A percentile compares a stretch with the other conserved stretches of the same genome.
phyloP scores from a whole-genome alignment of 2,329 filamentous ascomycete species.

The Pseudogymnoascus destructans region DNA sequence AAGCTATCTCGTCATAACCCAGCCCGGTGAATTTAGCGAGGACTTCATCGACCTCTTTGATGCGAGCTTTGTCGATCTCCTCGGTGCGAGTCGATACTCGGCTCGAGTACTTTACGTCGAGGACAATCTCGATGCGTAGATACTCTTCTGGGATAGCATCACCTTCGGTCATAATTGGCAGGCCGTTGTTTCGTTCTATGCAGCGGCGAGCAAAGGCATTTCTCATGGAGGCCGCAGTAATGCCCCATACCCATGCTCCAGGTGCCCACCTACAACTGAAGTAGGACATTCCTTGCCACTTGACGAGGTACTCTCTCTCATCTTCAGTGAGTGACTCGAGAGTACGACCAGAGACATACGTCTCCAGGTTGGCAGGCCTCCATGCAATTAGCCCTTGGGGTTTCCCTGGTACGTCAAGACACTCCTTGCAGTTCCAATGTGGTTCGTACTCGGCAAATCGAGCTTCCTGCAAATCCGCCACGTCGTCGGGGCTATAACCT shows the following conservation, averaged over 20 bases:
- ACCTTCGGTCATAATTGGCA: constrained; percentile 55
- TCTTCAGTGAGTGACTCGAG: constrained; percentile 52
- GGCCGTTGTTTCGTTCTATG: constrained; percentile 36
- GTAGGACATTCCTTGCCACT: constrained; percentile 74
- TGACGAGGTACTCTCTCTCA: constrained; percentile 83
- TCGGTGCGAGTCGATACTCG: constrained; percentile 40
- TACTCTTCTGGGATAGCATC: constrained; percentile 83
- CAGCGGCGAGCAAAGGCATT: constrained; percentile 64
- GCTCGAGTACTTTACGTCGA: constrained; percentile 60
- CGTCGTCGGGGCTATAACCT: constrained; percentile 28
- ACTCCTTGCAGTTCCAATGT: constrained; percentile 74
- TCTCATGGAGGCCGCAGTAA: constrained; percentile 50
- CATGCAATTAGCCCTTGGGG: constrained; percentile 76
- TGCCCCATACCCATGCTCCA: constrained; percentile 76
- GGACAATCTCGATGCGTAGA: constrained; percentile 75
- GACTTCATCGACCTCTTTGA: constrained; percentile 59
- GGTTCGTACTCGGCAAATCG: constrained; percentile 58
- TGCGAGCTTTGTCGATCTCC: constrained; percentile 56
- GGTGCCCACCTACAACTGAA: constrained; percentile 76
- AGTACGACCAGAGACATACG: constrained; percentile 38
- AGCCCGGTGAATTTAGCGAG: constrained; percentile 89
- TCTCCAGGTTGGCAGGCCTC: constrained; percentile 53
- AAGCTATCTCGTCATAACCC: constrained; percentile 79
- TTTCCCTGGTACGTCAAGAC: constrained; percentile 49
- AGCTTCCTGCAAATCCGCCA: constrained; percentile 41